Percentiles rank a stretch among this genome's conserved stretches.
phyloP scores from a whole-genome alignment of 148 eudicot genomes.

The Fagopyrum esculentum region DNA sequence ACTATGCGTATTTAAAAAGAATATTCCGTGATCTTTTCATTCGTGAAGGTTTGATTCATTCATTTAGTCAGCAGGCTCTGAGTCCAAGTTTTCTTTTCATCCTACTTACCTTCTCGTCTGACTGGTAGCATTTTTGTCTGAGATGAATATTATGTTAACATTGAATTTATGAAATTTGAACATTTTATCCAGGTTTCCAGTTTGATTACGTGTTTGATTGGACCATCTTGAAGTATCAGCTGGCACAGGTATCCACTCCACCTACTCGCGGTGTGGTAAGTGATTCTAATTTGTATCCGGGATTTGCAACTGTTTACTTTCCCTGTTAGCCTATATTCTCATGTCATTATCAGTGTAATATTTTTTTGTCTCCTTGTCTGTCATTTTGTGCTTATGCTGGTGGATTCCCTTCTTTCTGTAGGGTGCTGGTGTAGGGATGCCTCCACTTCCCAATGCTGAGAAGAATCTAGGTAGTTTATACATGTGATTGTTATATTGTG shows the following conservation, averaged over 20 bases:
- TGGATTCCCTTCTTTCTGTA: constrained; percentile 14
- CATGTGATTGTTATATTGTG: neutral
- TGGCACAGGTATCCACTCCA: constrained; percentile 73
- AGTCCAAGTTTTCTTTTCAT: neutral
- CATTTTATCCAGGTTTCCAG: constrained; percentile 62
- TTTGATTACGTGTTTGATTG: constrained; percentile 98
- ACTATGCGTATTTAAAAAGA: constrained; percentile 86
- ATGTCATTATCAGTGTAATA: neutral
- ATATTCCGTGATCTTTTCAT: constrained; percentile 95
- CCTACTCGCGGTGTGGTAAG: constrained; percentile 68
- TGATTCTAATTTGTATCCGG: neutral
- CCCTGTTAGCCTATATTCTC: neutral
- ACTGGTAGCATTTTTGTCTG: neutral
- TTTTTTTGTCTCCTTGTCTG: neutral
- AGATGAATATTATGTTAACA: neutral
- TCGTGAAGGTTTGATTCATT: constrained; percentile 67
- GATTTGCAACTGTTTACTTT: neutral
- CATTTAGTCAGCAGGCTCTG: neutral
- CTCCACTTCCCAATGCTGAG: constrained; percentile 56
- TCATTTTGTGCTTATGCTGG: neutral
- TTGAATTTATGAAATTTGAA: neutral
- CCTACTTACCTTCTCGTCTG: neutral
- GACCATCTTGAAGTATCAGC: constrained; percentile 96
- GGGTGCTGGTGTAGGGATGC: constrained; percentile 73
- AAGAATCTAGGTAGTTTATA: constrained; percentile 39